These are phyloP conservation scores for Emergomyces pasteurianus DNA, from an alignment of 2,329 filamentous ascomycete genomes.

Conservation along the genomic window DNA sequence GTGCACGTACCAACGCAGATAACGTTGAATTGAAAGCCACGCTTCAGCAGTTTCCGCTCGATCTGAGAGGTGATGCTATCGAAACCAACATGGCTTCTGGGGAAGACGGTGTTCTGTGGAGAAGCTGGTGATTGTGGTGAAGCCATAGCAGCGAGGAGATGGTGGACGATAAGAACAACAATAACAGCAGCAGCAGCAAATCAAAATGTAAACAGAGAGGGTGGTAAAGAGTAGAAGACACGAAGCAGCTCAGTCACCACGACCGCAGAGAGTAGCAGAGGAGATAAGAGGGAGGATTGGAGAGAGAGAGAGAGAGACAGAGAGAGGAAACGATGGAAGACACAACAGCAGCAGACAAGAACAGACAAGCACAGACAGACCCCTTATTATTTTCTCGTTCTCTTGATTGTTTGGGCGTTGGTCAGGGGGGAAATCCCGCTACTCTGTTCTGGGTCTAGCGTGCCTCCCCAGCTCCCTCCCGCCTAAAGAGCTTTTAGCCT, in stretches of 20 bases:
- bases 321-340: background rate
- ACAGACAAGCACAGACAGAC: background rate
- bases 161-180: slow-evolving; percentile 6
- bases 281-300: background rate
- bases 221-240: background rate
- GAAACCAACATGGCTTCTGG: slow-evolving; percentile 98
- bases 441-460: slow-evolving; percentile 22
- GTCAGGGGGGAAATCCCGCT: slow-evolving; percentile 25
- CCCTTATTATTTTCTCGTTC: background rate
- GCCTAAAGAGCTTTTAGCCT: background rate
- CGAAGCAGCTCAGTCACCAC: background rate
- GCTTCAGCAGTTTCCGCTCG: slow-evolving; percentile 98
- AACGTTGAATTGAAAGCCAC: slow-evolving; percentile 99
- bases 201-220: background rate
- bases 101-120: slow-evolving; percentile 52
- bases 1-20: slow-evolving; percentile 93
- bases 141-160: slow-evolving; percentile 5
- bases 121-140: slow-evolving; percentile 13
- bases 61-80: slow-evolving; percentile 99
- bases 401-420: slow-evolving; percentile 8
- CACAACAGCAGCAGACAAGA: background rate
- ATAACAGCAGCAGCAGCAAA: slow-evolving; percentile 3
- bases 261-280: background rate
- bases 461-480: background rate
- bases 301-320: background rate